phyloP scores from a whole-genome alignment of 78 protist species.

The Dictyostelium discoideum region DNA sequence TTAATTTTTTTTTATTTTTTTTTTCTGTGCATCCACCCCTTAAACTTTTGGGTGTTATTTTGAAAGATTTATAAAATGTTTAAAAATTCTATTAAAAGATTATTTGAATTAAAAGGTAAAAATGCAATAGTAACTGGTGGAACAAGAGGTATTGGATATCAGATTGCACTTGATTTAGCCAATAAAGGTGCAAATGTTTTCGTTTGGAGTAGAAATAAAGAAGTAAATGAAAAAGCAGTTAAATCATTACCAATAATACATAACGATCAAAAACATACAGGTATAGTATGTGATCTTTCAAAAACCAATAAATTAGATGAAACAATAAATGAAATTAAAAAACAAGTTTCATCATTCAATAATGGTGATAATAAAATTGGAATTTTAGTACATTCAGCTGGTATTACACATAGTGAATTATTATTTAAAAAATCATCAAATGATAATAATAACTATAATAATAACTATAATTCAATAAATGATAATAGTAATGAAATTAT shows the following conservation, averaged over 20 bases:
- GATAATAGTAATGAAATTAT: background rate
- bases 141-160: conserved; percentile 61
- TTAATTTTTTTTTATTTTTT: background rate
- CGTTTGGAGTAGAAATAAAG: conserved; percentile 18
- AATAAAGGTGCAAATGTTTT: conserved; percentile 33
- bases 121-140: conserved; percentile 55
- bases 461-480: background rate
- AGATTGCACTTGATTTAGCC: conserved; percentile 39
- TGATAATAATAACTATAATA: too few species aligned
- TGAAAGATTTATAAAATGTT: background rate
- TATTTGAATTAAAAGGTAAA: background rate
- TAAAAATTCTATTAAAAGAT: background rate
- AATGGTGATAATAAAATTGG: background rate
- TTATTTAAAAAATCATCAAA: background rate
- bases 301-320: background rate
- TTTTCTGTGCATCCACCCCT: too few species aligned
- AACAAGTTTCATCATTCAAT: background rate
- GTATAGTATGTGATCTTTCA: conserved; percentile 33
- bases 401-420: conserved; percentile 45
- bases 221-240: conserved; percentile 8
- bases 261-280: conserved; percentile 29
- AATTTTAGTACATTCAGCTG: conserved; percentile 47
- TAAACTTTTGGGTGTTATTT: too few species aligned
- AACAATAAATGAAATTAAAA: conserved; percentile 1
- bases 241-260: background rate